Conservation (phyloP, 2,329 filamentous ascomycete genomes). For the Aspergillus sp. region DNA sequence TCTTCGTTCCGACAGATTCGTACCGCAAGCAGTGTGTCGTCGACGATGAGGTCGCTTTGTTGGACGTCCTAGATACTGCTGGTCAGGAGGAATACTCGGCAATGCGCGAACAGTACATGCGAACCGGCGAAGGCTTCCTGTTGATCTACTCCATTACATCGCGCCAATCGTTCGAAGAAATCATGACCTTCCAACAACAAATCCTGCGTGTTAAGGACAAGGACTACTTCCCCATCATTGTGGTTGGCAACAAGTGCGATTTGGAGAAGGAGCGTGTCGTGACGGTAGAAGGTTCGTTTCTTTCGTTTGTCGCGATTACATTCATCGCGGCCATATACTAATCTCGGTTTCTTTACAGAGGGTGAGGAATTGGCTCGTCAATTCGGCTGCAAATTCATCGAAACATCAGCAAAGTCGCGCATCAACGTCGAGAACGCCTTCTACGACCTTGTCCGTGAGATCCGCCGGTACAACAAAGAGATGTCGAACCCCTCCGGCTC, state of each 20-base stretch:
- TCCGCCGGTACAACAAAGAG: conserved; percentile 96
- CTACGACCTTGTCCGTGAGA: conserved; percentile 96
- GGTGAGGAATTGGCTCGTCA: conserved; percentile 76
- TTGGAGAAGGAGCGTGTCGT: conserved; percentile 87
- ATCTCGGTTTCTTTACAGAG: conserved; percentile 51
- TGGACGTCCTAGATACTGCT: conserved; percentile 96
- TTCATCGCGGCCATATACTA: neutral
- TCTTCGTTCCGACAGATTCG: conserved; percentile 59
- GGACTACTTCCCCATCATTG: conserved; percentile 99
- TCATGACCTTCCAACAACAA: conserved; percentile 97
- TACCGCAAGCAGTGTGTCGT: conserved; percentile 99
- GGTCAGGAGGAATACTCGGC: conserved; percentile 99
- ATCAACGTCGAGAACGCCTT: conserved; percentile 98
- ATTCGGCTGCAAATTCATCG: conserved; percentile 97
- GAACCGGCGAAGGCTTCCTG: conserved; percentile 94
- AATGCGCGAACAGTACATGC: conserved; percentile 99
- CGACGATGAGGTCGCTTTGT: conserved; percentile 92
- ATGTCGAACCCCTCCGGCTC: conserved; percentile 78
- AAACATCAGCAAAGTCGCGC: conserved; percentile 95
- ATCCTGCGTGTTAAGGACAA: conserved; percentile 98
- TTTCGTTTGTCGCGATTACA: neutral
- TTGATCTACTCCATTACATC: conserved; percentile 98
- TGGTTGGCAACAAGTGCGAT: conserved; percentile 99
- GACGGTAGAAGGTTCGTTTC: conserved; percentile 71
- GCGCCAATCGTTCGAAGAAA: conserved; percentile 95